A percentile compares a stretch with the other conserved stretches of the same genome.
Evolutionary conservation across 2,329 filamentous ascomycete genomes (phyloP).

Genomic region (Monilinia aucupariae): DNA sequence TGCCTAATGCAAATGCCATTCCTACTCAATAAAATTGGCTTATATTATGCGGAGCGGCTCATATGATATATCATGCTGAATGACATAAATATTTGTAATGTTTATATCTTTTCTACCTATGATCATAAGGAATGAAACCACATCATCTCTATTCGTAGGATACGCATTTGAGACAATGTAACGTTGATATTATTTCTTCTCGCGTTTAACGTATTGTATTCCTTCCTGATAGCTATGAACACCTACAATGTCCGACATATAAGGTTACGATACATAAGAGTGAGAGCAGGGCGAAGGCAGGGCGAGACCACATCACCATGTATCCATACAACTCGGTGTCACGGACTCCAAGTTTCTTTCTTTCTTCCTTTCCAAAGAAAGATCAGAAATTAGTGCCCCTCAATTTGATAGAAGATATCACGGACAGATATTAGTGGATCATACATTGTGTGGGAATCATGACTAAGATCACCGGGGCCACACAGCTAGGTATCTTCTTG

Average conservation of each 20-base stretch:
- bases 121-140: background rate
- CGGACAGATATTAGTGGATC: background rate
- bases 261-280: background rate
- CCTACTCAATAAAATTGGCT: conserved; percentile 10
- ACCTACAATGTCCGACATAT: background rate
- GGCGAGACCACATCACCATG: background rate
- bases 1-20: conserved; percentile 5
- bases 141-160: background rate
- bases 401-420: background rate
- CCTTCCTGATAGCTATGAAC: background rate
- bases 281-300: background rate
- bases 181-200: background rate
- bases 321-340: background rate
- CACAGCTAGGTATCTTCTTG: background rate
- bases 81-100: conserved; percentile 1
- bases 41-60: background rate
- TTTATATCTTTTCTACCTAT: background rate
- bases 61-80: background rate
- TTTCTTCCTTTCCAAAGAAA: background rate
- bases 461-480: background rate
- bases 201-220: background rate
- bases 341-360: background rate
- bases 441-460: background rate
- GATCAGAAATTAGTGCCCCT: background rate
- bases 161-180: background rate